Conservation (phyloP, 2,329 filamentous ascomycete species). For the Aspergillus tanneri region DNA sequence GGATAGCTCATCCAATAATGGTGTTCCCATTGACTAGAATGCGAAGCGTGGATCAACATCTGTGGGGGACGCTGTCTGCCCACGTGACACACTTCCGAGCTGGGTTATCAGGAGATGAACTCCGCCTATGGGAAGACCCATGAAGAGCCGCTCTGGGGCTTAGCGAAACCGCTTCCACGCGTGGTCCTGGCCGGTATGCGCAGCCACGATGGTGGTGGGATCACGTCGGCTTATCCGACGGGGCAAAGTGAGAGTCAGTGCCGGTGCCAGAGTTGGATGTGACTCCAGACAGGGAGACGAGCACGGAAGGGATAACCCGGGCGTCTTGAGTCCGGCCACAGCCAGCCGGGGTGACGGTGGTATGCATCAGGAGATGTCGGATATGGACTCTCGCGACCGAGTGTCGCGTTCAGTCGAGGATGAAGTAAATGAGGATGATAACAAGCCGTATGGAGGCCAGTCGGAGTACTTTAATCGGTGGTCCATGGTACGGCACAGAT, state of each 20-base stretch:
- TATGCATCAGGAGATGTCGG: too few relatives aligned
- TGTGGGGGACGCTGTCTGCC: too few relatives aligned
- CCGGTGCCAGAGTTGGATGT: neutral
- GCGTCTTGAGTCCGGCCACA: slow-evolving; percentile 1
- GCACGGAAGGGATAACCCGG: neutral
- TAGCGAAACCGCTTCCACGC: slow-evolving; percentile 53
- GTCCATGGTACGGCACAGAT: slow-evolving; percentile 25
- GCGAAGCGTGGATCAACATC: too few relatives aligned
- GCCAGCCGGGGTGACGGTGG: too few relatives aligned
- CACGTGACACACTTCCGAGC: too few relatives aligned
- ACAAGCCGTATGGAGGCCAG: too few relatives aligned
- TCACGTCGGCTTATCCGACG: neutral
- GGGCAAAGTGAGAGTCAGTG: slow-evolving; percentile 10
- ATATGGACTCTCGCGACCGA: too few relatives aligned
- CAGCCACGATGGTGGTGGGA: slow-evolving; percentile 14
- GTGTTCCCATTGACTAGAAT: too few relatives aligned
- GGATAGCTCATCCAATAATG: too few relatives aligned
- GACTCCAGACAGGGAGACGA: neutral
- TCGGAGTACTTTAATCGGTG: slow-evolving; percentile 25
- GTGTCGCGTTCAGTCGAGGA: neutral
- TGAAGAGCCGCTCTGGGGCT: slow-evolving; percentile 50
- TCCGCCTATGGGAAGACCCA: slow-evolving; percentile 52
- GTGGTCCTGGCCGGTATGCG: slow-evolving; percentile 52
- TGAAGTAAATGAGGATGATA: too few relatives aligned
- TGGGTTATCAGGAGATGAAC: slow-evolving; percentile 43